Conservation (phyloP, 1,139 yeast genomes). For the Candida sp. region DNA sequence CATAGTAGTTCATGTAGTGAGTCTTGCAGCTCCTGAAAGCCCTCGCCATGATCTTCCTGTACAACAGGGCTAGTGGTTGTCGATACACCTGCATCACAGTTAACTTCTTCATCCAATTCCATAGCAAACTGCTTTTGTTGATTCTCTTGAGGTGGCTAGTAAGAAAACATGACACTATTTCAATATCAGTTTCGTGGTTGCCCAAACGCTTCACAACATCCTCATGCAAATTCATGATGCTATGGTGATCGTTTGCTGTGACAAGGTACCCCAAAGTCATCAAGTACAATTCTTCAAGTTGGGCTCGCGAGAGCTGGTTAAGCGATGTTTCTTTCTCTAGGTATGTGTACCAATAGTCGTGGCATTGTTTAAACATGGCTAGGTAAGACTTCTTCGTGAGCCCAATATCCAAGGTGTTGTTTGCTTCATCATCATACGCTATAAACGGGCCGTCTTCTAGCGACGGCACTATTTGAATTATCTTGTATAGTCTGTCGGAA, state of each 20-base stretch:
- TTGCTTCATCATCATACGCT: conserved; percentile 15
- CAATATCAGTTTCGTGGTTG: conserved; percentile 26
- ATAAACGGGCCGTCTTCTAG: conserved; percentile 11
- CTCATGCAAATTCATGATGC: conserved; percentile 36
- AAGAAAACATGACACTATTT: conserved; percentile 32
- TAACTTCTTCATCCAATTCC: conserved; percentile 39
- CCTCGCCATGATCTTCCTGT: conserved; percentile 19
- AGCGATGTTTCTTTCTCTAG: neutral
- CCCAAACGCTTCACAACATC: conserved; percentile 20
- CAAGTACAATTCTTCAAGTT: conserved; percentile 15
- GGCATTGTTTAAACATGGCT: conserved; percentile 37
- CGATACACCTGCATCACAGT: conserved; percentile 12
- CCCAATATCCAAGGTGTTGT: conserved; percentile 35
- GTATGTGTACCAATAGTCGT: conserved; percentile 31
- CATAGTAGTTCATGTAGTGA: conserved; percentile 50
- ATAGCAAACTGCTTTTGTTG: conserved; percentile 48
- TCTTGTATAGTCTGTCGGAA: conserved; percentile 18
- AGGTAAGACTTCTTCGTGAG: conserved; percentile 34
- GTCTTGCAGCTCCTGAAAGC: conserved; percentile 32
- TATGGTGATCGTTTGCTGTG: conserved; percentile 48
- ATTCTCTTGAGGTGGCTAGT: conserved; percentile 39
- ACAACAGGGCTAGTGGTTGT: neutral
- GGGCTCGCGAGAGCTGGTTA: neutral
- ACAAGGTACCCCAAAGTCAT: conserved; percentile 39
- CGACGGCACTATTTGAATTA: conserved; percentile 27